Evolutionary conservation across 2,329 filamentous ascomycete species (phyloP), one percentile per base, ranked within the genome.

Genomic region (Xylariaceae sp.): DNA sequence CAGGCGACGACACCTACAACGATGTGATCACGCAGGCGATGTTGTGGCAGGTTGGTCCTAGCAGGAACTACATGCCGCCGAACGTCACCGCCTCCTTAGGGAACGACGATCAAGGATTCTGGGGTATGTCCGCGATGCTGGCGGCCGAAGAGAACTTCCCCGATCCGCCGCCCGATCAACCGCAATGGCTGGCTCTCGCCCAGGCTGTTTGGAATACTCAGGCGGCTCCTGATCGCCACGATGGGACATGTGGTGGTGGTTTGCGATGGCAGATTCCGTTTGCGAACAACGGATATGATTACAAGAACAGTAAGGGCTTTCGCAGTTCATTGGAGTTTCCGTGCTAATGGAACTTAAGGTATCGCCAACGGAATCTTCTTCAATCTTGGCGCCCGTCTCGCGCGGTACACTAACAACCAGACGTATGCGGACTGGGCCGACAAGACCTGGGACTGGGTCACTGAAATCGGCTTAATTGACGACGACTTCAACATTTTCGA

Each of bases 231-330:
- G 77, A 82, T 57, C 78, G 85, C 17, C 87, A 84, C 78, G 82
- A 88, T 64, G 62, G 71, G 0, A 79, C 79, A 0, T 89, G 86
- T 68, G 76, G 75, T 55, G 86, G 86, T 58, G 87, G 87, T 13
- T 69, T 89, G 62, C 81, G 81, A 64, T 89, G 87, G 87, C 86
- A 89, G 71, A 84, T 88, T 51, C 87, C 82, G 70, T 76, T 80
- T 8, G 80, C 79, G 67, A 86, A 87, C 69, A 78, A 76, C 42
- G 85, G 85, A 61, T 77, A 76, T 52, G 64, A 73, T 60, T 73
- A 73, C 55, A 73, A 73, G 65, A 73, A 73, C 59, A 72, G 71
- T 70, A 61, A 63, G 69, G 35, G n/a, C 5, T 9, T 2, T 3
- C 5, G 10, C 11, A 9, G 37, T n/a, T 23, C 8, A n/a, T 51